Evolutionary conservation across 192 early-diverging fungal genomes (phyloP).

Genomic region (Geosiphon pyriformis): DNA sequence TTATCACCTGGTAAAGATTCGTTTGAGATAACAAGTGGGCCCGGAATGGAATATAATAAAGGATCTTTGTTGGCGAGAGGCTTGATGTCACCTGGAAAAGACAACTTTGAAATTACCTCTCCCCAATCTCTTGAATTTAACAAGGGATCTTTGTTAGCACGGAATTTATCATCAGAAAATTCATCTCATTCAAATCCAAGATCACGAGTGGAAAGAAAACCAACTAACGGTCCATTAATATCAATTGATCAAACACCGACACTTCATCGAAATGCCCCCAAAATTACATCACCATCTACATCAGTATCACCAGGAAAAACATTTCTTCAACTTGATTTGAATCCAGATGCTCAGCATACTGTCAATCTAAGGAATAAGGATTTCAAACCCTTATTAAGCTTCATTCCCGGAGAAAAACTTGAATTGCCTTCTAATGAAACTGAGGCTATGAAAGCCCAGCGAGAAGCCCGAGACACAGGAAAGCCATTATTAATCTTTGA

Average conservation of each 20-base stretch:
- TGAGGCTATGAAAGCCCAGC: background rate
- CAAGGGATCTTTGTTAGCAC: slow-evolving; percentile 1
- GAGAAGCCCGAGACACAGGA: background rate
- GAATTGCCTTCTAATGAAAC: background rate
- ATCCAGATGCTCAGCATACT: background rate
- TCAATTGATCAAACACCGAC: background rate
- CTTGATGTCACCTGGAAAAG: background rate
- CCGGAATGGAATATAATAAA: slow-evolving; percentile 13
- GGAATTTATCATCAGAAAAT: background rate
- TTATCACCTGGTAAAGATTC: background rate
- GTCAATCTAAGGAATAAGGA: background rate
- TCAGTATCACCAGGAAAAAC: background rate
- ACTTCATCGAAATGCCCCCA: background rate
- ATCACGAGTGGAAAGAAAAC: background rate
- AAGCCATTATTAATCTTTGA: background rate
- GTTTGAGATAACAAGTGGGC: background rate
- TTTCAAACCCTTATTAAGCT: slow-evolving; percentile 3
- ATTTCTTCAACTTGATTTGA: background rate
- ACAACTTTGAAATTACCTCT: background rate
- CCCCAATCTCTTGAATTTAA: background rate
- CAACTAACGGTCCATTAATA: background rate
- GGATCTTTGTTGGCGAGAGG: slow-evolving; percentile 10
- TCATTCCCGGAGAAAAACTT: background rate
- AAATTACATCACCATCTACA: background rate
- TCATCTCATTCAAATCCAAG: background rate